Conservation (phyloP, 768 basidiomycete genomes). For the Panaeolus papilionaceus region DNA sequence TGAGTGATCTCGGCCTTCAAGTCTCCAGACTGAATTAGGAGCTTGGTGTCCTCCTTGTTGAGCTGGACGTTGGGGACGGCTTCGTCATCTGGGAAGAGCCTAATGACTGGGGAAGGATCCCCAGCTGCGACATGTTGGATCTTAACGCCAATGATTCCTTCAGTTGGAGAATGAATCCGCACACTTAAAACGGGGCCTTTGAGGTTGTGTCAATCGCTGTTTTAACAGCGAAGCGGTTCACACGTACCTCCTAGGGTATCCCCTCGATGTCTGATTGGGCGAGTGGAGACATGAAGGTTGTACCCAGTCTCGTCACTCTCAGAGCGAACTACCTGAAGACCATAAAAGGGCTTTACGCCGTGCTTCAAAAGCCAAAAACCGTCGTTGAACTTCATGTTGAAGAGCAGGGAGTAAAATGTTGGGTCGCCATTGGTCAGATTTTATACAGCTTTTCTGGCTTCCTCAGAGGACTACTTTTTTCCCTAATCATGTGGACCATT, state of each 20-base stretch:
- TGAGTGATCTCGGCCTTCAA: slow-evolving; percentile 61
- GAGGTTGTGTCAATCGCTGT: background rate
- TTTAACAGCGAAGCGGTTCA: background rate
- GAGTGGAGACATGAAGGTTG: slow-evolving; percentile 64
- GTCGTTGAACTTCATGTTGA: slow-evolving; percentile 72
- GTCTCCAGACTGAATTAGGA: slow-evolving; percentile 50
- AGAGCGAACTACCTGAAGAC: slow-evolving; percentile 63
- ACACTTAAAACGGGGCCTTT: slow-evolving; percentile 57
- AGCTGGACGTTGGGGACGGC: slow-evolving; percentile 52
- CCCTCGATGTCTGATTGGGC: slow-evolving; percentile 65
- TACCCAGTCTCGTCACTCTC: slow-evolving; percentile 51
- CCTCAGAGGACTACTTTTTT: background rate
- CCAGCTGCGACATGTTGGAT: slow-evolving; percentile 58
- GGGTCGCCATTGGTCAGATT: background rate
- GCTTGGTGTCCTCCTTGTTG: slow-evolving; percentile 34
- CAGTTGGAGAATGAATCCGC: slow-evolving; percentile 59
- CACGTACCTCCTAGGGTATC: slow-evolving; percentile 63
- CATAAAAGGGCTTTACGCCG: slow-evolving; percentile 66
- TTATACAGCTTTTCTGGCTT: background rate
- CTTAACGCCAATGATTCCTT: slow-evolving; percentile 61
- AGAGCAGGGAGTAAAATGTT: background rate
- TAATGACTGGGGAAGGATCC: slow-evolving; percentile 53
- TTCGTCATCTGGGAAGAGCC: slow-evolving; percentile 66
- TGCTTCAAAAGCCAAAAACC: slow-evolving; percentile 73
- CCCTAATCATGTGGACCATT: background rate